phyloP scores from a whole-genome alignment of 2,329 filamentous ascomycete genomes.

The Pleomassaria siparia region DNA sequence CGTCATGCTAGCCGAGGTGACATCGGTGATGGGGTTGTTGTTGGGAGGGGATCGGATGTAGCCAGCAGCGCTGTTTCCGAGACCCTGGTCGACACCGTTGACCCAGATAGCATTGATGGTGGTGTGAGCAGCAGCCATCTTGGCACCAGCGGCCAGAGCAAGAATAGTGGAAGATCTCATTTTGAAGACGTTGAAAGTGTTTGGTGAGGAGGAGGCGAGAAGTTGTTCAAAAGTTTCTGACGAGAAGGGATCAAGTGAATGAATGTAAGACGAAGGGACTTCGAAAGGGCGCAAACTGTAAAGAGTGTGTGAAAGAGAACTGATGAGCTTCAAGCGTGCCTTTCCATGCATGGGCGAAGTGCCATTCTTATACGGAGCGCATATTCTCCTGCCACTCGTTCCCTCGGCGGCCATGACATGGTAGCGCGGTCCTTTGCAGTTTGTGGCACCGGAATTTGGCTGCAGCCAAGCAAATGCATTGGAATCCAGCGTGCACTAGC shows the following conservation, averaged over 20 bases:
- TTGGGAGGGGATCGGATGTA: conserved; percentile 52
- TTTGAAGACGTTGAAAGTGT: conserved; percentile 9
- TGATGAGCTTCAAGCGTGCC: conserved; percentile 36
- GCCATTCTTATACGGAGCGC: conserved; percentile 31
- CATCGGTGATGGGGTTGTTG: conserved; percentile 40
- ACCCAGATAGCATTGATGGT: conserved; percentile 43
- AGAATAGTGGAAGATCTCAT: conserved; percentile 38
- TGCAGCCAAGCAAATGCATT: conserved; percentile 16
- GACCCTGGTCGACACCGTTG: conserved; percentile 44
- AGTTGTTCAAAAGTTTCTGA: conserved; percentile 15
- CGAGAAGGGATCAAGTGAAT: conserved; percentile 14
- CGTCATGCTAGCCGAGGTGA: conserved; percentile 35
- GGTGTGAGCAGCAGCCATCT: conserved; percentile 35
- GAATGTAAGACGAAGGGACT: conserved; percentile 2
- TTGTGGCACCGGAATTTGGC: conserved; percentile 14
- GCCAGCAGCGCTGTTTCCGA: conserved; percentile 42
- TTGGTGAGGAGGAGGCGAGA: conserved; percentile 5
- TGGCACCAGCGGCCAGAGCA: conserved; percentile 30
- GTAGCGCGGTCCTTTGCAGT: conserved; percentile 15
- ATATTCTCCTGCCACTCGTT: too few species aligned
- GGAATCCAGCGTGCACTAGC: conserved; percentile 15
- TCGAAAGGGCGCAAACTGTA: not conserved
- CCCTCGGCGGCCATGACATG: conserved; percentile 20
- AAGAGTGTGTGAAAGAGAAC: conserved; percentile 22
- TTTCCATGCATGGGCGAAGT: conserved; percentile 10